A percentile compares a stretch with the other conserved stretches of the same genome.
phyloP scores from a whole-genome alignment of 768 basidiomycete species.

The Kondoa subrosea region DNA sequence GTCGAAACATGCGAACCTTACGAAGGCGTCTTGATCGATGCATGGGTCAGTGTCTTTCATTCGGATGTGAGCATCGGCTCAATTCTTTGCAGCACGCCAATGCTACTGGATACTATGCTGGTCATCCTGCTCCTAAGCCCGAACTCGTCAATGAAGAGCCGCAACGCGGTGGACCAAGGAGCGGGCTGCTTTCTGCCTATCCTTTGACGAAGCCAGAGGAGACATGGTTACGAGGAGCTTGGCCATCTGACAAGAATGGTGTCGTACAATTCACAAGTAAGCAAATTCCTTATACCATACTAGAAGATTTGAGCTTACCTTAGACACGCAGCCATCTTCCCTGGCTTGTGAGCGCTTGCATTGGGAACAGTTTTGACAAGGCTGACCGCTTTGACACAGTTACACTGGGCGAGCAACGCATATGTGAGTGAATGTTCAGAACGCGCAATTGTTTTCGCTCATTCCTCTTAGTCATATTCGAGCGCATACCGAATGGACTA shows the following conservation, averaged over 20 bases:
- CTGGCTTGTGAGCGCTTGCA: constrained; percentile 27
- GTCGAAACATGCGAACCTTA: constrained; percentile 31
- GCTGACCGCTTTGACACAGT: not conserved
- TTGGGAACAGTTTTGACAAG: not conserved
- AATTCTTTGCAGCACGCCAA: constrained; percentile 16
- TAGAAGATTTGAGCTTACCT: not conserved
- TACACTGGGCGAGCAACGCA: not conserved
- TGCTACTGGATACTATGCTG: constrained; percentile 30
- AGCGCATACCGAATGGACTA: constrained; percentile 27
- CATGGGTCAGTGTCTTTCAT: constrained; percentile 23
- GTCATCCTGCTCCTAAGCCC: constrained; percentile 29
- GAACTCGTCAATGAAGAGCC: constrained; percentile 28
- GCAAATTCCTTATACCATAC: not conserved
- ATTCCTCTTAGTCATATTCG: constrained; percentile 26
- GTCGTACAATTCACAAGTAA: constrained; percentile 29
- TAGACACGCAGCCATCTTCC: constrained; percentile 24
- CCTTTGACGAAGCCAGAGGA: constrained; percentile 29
- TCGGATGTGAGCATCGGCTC: not conserved
- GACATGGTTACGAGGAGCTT: constrained; percentile 31
- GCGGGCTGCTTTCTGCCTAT: constrained; percentile 30
- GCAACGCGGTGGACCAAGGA: constrained; percentile 24
- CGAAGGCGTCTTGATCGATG: constrained; percentile 28
- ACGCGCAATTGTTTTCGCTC: constrained; percentile 1
- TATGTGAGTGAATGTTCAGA: not conserved
- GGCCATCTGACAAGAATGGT: constrained; percentile 31